Conservation (phyloP, 768 basidiomycete genomes). For the Agrocybe pediades region DNA sequence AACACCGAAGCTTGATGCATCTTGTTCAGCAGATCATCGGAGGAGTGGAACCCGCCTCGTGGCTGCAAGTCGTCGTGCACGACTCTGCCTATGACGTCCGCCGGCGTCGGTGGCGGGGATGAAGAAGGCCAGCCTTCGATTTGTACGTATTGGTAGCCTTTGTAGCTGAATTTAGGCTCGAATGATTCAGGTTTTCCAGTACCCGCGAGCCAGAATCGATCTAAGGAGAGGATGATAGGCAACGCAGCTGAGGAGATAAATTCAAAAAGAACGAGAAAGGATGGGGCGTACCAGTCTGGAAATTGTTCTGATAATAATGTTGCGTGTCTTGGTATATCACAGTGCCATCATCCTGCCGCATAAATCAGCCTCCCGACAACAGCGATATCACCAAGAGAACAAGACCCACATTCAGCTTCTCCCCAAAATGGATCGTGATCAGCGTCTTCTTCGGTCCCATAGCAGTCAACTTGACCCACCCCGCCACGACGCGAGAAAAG, state of each 20-base stretch:
- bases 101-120: slow-evolving; percentile 1
- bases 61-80: slow-evolving; percentile 9
- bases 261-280: not conserved
- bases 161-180: slow-evolving; percentile 13
- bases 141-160: slow-evolving; percentile 11
- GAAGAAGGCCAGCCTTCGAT: slow-evolving; percentile 10
- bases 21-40: slow-evolving; percentile 7
- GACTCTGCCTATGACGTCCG: slow-evolving; percentile 3
- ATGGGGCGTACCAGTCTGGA: slow-evolving; percentile 7
- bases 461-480: slow-evolving; percentile 28
- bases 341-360: slow-evolving; percentile 4
- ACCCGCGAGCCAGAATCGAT: slow-evolving; percentile 12
- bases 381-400: not conserved
- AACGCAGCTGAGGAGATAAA: not conserved
- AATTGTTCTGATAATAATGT: slow-evolving; percentile 10
- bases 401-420: slow-evolving; percentile 25
- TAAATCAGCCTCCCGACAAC: not conserved
- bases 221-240: not conserved
- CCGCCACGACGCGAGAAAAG: slow-evolving; percentile 28
- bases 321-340: slow-evolving; percentile 9
- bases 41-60: slow-evolving; percentile 4
- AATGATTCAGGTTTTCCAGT: slow-evolving; percentile 8
- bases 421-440: slow-evolving; percentile 30
- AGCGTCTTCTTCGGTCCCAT: slow-evolving; percentile 24
- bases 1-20: slow-evolving; percentile 6